phyloP scores from a whole-genome alignment of 1,139 yeast species.

The Pichia sp. region DNA sequence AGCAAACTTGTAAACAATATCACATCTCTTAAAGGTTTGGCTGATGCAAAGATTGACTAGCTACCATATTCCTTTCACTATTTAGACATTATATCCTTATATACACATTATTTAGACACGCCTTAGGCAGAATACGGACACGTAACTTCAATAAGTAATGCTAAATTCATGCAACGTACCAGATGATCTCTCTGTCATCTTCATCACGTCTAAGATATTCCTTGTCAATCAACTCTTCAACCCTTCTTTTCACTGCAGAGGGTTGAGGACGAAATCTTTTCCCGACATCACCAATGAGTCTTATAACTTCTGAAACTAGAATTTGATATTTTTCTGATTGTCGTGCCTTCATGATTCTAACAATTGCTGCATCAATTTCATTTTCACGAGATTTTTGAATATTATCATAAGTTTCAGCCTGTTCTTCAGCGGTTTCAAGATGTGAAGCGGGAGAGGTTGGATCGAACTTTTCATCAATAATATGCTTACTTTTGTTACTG shows the following conservation, averaged over 20 bases:
- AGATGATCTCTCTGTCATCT: slow-evolving; percentile 53
- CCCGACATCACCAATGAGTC: slow-evolving; percentile 45
- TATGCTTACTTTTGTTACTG: slow-evolving; percentile 9
- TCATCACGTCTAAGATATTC: slow-evolving; percentile 77
- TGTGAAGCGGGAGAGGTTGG: slow-evolving; percentile 31
- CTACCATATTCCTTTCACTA: too few relatives aligned
- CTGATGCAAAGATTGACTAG: slow-evolving; percentile 30
- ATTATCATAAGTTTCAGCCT: slow-evolving; percentile 35
- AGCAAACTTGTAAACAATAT: slow-evolving; percentile 31
- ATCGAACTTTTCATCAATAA: slow-evolving; percentile 30
- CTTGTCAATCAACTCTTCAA: slow-evolving; percentile 75
- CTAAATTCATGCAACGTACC: slow-evolving; percentile 57
- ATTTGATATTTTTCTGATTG: slow-evolving; percentile 57
- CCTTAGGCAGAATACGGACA: too few relatives aligned
- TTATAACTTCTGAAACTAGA: slow-evolving; percentile 50
- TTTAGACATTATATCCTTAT: too few relatives aligned
- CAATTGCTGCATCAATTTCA: slow-evolving; percentile 83
- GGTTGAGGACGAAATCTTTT: slow-evolving; percentile 58
- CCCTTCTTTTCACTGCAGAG: slow-evolving; percentile 59
- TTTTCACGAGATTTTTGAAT: slow-evolving; percentile 43
- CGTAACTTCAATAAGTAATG: too few relatives aligned
- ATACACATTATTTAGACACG: background rate
- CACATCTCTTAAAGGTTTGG: slow-evolving; percentile 27
- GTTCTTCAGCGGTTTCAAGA: slow-evolving; percentile 34
- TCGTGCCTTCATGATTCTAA: slow-evolving; percentile 77